Conservation (phyloP, 208 protist genomes). For the Endotrypanum monterogeii region DNA sequence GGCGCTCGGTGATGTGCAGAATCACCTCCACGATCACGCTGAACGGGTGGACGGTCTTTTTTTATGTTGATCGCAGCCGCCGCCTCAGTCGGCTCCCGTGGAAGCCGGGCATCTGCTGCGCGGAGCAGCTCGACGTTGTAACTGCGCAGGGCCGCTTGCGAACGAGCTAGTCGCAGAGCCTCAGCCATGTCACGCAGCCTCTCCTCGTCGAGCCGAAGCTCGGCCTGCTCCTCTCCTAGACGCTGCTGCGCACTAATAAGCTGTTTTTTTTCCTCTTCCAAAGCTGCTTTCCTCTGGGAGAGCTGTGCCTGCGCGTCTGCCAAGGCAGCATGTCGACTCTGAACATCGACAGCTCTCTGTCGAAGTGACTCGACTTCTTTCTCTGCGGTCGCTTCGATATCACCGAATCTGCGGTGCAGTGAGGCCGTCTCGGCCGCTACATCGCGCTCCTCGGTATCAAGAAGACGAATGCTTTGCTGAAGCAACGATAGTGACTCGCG, state of each 20-base stretch:
- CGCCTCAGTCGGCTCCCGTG: not conserved
- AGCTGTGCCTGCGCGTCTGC: slow-evolving; percentile 28
- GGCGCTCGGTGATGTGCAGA: not conserved
- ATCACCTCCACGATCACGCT: not conserved
- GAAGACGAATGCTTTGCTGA: slow-evolving; percentile 36
- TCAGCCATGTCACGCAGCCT: slow-evolving; percentile 53
- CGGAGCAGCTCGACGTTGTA: slow-evolving; percentile 3
- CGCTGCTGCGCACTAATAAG: slow-evolving; percentile 35
- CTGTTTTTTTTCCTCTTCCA: slow-evolving; percentile 36
- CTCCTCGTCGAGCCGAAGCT: slow-evolving; percentile 50
- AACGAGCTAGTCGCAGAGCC: slow-evolving; percentile 41
- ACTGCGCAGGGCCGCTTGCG: slow-evolving; percentile 25
- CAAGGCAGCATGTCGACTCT: slow-evolving; percentile 41
- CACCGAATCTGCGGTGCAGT: slow-evolving; percentile 41
- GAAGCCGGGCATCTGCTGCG: not conserved
- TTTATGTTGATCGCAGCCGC: not conserved
- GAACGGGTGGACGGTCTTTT: not conserved
- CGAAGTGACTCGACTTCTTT: slow-evolving; percentile 49
- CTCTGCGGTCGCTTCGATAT: slow-evolving; percentile 28
- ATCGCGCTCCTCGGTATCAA: slow-evolving; percentile 60
- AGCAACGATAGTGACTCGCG: slow-evolving; percentile 43
- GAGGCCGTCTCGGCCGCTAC: slow-evolving; percentile 33
- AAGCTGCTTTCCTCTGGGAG: slow-evolving; percentile 33
- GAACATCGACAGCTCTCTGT: slow-evolving; percentile 45
- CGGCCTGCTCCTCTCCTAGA: slow-evolving; percentile 49